Evolutionary conservation across 148 eudicot genomes (phyloP).

Genomic region (Simmondsia chinensis): DNA sequence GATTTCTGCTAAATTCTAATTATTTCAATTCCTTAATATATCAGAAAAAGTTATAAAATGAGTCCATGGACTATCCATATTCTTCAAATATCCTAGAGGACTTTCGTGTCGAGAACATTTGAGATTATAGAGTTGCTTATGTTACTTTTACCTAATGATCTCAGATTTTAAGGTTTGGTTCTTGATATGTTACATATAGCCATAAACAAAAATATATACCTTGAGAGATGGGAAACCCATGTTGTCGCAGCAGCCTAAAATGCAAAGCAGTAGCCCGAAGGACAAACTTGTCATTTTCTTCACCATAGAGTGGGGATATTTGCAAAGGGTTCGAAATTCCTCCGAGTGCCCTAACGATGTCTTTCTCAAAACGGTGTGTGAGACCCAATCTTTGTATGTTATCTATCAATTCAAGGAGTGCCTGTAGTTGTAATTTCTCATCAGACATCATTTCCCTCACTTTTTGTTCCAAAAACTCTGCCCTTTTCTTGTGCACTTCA

Average conservation of each 20-base stretch:
- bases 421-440: background rate
- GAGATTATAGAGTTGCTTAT: too few relatives aligned
- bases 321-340: background rate
- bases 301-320: background rate
- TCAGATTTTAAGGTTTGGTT: too few relatives aligned
- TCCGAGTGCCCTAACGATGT: slow-evolving; percentile 8
- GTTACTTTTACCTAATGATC: too few relatives aligned
- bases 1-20: too few relatives aligned
- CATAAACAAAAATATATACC: too few relatives aligned
- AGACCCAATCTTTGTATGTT: slow-evolving; percentile 25
- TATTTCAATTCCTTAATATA: too few relatives aligned
- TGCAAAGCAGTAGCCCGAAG: slow-evolving; percentile 9
- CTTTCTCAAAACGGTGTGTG: slow-evolving; percentile 9
- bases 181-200: too few relatives aligned
- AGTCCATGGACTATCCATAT: too few relatives aligned
- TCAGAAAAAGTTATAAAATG: too few relatives aligned
- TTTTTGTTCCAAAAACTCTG: slow-evolving; percentile 5
- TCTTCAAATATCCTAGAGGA: too few relatives aligned
- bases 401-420: slow-evolving; percentile 15
- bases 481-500: background rate
- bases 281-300: background rate
- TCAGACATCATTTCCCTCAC: slow-evolving; percentile 10
- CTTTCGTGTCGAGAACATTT: too few relatives aligned
- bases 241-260: slow-evolving; percentile 16
- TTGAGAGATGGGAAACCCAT: slow-evolving; percentile 13